phyloP scores from a whole-genome alignment of 768 basidiomycete species.

The Podaxis pistillaris region DNA sequence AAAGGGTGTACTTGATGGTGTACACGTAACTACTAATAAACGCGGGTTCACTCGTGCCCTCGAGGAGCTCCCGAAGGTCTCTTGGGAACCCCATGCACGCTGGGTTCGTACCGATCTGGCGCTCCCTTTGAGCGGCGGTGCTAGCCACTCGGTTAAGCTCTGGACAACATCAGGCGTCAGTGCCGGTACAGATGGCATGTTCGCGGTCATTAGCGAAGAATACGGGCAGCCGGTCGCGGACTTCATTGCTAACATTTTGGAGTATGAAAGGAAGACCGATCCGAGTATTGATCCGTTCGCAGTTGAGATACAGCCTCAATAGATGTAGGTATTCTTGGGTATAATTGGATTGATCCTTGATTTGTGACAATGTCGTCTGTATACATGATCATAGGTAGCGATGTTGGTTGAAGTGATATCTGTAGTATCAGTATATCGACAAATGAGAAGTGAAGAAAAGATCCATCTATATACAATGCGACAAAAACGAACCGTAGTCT shows the following conservation, averaged over 20 bases:
- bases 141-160: slow-evolving; percentile 38
- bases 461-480: slow-evolving; percentile 8
- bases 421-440: background rate
- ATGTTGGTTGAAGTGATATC: background rate
- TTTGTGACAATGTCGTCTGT: slow-evolving; percentile 2
- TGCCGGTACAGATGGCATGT: slow-evolving; percentile 40
- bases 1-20: slow-evolving; percentile 35
- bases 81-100: slow-evolving; percentile 43
- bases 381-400: background rate
- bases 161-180: slow-evolving; percentile 49
- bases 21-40: slow-evolving; percentile 46
- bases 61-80: slow-evolving; percentile 29
- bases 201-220: slow-evolving; percentile 35
- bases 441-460: background rate
- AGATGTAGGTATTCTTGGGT: background rate
- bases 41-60: slow-evolving; percentile 25
- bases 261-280: slow-evolving; percentile 39
- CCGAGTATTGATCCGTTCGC: slow-evolving; percentile 40
- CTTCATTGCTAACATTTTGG: slow-evolving; percentile 30
- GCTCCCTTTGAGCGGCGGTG: background rate
- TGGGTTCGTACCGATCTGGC: slow-evolving; percentile 32
- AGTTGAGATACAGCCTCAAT: slow-evolving; percentile 7
- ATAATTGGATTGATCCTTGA: background rate
- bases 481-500: background rate
- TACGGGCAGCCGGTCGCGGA: slow-evolving; percentile 35